Conservation (phyloP, 2,329 filamentous ascomycete species). For the Botryotinia narcissicola region DNA sequence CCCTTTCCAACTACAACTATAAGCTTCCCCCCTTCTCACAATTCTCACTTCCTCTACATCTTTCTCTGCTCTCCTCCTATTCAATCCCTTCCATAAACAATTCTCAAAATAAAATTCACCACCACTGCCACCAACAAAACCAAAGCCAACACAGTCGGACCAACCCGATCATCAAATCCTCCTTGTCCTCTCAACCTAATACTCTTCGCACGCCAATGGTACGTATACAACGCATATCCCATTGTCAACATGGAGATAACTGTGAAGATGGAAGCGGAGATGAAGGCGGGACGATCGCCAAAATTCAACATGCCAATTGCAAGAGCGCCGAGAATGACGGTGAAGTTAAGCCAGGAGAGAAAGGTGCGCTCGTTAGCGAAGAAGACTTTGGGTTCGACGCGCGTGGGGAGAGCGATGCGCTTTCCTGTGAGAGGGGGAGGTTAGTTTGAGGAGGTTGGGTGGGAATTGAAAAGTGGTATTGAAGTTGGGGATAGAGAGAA, state of each 20-base stretch:
- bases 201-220: slow-evolving; percentile 94
- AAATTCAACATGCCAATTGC: slow-evolving; percentile 98
- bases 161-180: slow-evolving; percentile 94
- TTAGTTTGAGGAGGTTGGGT: slow-evolving; percentile 18
- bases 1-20: background rate
- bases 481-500: background rate
- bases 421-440: slow-evolving; percentile 63
- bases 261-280: slow-evolving; percentile 91
- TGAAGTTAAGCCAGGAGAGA: slow-evolving; percentile 99
- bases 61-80: slow-evolving; percentile 18
- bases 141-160: slow-evolving; percentile 85
- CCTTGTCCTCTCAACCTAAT: slow-evolving; percentile 89
- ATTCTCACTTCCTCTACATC: background rate
- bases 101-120: slow-evolving; percentile 89
- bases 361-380: slow-evolving; percentile 99
- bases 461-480: background rate
- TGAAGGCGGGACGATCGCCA: slow-evolving; percentile 89
- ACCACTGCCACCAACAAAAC: slow-evolving; percentile 85
- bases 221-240: slow-evolving; percentile 91
- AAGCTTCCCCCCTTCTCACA: background rate
- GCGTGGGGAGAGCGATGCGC: slow-evolving; percentile 94
- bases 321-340: slow-evolving; percentile 93
- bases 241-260: slow-evolving; percentile 91
- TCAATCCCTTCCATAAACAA: slow-evolving; percentile 45
- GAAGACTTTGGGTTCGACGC: slow-evolving; percentile 99